Evolutionary conservation across 73 alveolate genomes (phyloP), one percentile per base, ranked within the genome.

Genomic region (Paramecium sexaurelia): DNA sequence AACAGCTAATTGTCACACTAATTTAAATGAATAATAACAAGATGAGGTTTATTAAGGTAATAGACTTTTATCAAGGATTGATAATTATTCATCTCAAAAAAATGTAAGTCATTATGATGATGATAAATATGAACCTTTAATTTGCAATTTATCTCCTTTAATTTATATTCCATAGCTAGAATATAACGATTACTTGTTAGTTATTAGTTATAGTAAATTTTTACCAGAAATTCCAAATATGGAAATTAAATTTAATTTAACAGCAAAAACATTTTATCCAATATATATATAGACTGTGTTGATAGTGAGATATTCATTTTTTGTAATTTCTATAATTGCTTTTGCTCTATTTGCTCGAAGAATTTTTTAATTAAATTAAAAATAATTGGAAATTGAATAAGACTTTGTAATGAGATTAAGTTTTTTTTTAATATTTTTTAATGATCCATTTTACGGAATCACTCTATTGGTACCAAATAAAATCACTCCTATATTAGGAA

Each of bases 351-450:
- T 61, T 61, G 83, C 27, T 32, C 26, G 1, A 1, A 71, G 43
- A 71, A 35, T 71, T 15, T 33, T n/a, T 10, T 0, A 11, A 71
- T 40, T 71, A n/a, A 7, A 1, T 33, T 15, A 4, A 5, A 33
- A 32, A 71, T 33, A n/a, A n/a, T 71, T 57, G 86, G 86, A 33
- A 0, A 71, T 71, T 35, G 86, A 71, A 10, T 13, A 71, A 36
- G 35, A 36, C 19, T 71, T 71, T 71, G 86, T 71, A 0, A 3
- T 35, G 9, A 36, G 32, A 0, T 71, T 71, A 10, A 35, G 57
- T 35, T 32, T 32, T 20, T 33, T 71, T 27, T 71, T 71, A 39
- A 26, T 33, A 11, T 71, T n/a, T 24, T 71, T 71, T 36, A 71
- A 71, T 71, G 86, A 71, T 15, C 57, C 55, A n/a, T 20, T 71